Percentiles rank a stretch among this genome's conserved stretches.
phyloP scores from a whole-genome alignment of 2,329 filamentous ascomycete species.

The Pyrenochaeta sp. region DNA sequence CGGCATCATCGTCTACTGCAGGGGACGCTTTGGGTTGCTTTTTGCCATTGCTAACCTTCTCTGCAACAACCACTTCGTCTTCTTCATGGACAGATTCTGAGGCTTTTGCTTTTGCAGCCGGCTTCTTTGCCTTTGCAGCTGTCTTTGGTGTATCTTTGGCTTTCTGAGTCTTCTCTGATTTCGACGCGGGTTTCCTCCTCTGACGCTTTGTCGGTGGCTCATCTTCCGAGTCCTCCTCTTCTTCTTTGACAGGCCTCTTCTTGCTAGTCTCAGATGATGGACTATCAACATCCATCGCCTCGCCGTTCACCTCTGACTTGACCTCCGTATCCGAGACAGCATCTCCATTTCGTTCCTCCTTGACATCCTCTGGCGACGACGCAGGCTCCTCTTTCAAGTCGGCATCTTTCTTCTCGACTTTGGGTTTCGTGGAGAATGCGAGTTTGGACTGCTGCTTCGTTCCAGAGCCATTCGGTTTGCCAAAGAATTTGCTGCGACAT shows the following conservation, averaged over 20 bases:
- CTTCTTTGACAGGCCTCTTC: slow-evolving; percentile 40
- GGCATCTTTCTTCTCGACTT: slow-evolving; percentile 50
- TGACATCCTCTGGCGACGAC: slow-evolving; percentile 24
- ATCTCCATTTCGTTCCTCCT: slow-evolving; percentile 21
- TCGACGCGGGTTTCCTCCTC: slow-evolving; percentile 39
- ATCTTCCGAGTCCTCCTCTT: slow-evolving; percentile 44
- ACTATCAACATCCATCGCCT: slow-evolving; percentile 38
- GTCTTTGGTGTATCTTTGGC: slow-evolving; percentile 26
- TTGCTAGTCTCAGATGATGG: slow-evolving; percentile 32
- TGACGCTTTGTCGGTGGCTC: slow-evolving; percentile 47
- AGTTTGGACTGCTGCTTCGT: slow-evolving; percentile 79
- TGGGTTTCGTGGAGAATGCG: slow-evolving; percentile 68
- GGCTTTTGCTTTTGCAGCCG: slow-evolving; percentile 21
- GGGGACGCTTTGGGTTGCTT: slow-evolving; percentile 31
- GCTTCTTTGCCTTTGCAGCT: slow-evolving; percentile 22
- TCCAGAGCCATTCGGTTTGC: slow-evolving; percentile 67
- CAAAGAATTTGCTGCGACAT: slow-evolving; percentile 80
- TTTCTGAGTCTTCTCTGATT: slow-evolving; percentile 26
- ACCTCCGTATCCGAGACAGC: slow-evolving; percentile 24
- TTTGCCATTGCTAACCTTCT: slow-evolving; percentile 25
- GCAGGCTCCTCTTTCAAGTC: slow-evolving; percentile 25
- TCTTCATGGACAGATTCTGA: slow-evolving; percentile 31
- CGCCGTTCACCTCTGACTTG: slow-evolving; percentile 23
- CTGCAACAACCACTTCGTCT: slow-evolving; percentile 17
- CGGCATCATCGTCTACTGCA: slow-evolving; percentile 25